Evolutionary conservation across 1,284 basidiomycete species (phyloP).

Genomic region (Ustilago sp.): DNA sequence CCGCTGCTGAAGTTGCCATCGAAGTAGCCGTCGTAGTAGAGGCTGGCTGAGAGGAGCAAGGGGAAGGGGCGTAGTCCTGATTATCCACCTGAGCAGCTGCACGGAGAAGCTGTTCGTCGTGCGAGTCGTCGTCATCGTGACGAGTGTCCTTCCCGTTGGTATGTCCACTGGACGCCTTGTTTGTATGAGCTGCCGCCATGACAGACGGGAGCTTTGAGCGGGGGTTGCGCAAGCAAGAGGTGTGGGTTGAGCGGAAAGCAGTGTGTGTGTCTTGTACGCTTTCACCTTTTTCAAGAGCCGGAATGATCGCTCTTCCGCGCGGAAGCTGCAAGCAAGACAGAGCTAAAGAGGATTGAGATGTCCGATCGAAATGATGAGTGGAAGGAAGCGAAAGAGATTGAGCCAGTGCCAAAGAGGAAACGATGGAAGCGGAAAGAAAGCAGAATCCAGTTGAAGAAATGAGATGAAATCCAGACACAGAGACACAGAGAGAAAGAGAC

Average conservation of each 20-base stretch:
- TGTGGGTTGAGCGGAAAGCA: conserved; percentile 9
- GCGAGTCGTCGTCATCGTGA: conserved; percentile 35
- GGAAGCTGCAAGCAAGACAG: neutral
- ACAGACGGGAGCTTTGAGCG: conserved; percentile 8
- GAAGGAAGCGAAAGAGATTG: too few species aligned
- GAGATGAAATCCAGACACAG: too few species aligned
- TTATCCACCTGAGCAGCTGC: conserved; percentile 45
- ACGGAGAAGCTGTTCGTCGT: conserved; percentile 73
- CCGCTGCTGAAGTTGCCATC: neutral
- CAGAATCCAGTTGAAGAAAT: too few species aligned
- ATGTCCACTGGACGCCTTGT: conserved; percentile 15
- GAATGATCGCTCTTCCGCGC: neutral
- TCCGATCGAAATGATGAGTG: too few species aligned
- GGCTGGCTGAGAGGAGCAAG: conserved; percentile 8
- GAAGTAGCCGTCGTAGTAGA: conserved; percentile 1
- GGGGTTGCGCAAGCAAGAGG: neutral
- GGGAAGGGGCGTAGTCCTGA: conserved; percentile 20
- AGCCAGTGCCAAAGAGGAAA: too few species aligned
- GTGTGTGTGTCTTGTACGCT: neutral
- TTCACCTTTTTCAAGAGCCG: neutral
- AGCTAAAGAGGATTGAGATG: too few species aligned
- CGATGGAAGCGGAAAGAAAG: too few species aligned
- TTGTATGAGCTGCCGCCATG: conserved; percentile 22
- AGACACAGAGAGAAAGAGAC: too few species aligned
- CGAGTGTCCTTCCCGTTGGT: conserved; percentile 17